These are phyloP conservation scores for Podaxis sp. DNA, from an alignment of 768 basidiomycete species.

Conservation along the genomic window DNA sequence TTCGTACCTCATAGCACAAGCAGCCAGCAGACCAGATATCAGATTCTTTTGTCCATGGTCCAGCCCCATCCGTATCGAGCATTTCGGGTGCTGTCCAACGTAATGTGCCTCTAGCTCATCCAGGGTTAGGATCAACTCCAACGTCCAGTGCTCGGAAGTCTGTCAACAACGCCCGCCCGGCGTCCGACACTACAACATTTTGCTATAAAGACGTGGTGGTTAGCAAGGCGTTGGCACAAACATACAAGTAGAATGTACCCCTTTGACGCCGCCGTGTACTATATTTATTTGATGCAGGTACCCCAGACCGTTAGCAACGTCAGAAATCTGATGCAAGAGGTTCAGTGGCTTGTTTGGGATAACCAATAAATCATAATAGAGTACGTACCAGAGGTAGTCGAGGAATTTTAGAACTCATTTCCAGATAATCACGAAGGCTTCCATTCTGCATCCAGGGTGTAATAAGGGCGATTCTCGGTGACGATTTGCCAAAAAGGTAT, in stretches of 20 bases:
- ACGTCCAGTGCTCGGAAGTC: background rate
- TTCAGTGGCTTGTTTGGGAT: too few species aligned
- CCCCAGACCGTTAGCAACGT: conserved; percentile 7
- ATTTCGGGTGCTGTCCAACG: background rate
- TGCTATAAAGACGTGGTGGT: too few species aligned
- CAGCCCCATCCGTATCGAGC: background rate
- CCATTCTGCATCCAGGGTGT: conserved; percentile 25
- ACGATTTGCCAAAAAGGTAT: conserved; percentile 16
- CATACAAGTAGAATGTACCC: background rate
- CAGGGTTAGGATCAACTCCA: background rate
- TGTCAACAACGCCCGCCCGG: background rate
- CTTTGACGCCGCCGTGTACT: background rate
- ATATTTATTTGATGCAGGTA: background rate
- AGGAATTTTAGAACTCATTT: conserved; percentile 8
- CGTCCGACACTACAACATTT: conserved; percentile 18
- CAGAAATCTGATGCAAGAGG: background rate
- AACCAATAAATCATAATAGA: too few species aligned
- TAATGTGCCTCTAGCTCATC: background rate
- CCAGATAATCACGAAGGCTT: conserved; percentile 19
- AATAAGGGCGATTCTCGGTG: conserved; percentile 16
- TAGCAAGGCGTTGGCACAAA: background rate
- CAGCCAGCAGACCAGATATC: background rate
- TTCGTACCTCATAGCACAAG: background rate
- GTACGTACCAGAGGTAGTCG: conserved; percentile 19
- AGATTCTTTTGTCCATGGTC: background rate